phyloP scores from a whole-genome alignment of 306 rosid species.

The Castanopsis chinensis region DNA sequence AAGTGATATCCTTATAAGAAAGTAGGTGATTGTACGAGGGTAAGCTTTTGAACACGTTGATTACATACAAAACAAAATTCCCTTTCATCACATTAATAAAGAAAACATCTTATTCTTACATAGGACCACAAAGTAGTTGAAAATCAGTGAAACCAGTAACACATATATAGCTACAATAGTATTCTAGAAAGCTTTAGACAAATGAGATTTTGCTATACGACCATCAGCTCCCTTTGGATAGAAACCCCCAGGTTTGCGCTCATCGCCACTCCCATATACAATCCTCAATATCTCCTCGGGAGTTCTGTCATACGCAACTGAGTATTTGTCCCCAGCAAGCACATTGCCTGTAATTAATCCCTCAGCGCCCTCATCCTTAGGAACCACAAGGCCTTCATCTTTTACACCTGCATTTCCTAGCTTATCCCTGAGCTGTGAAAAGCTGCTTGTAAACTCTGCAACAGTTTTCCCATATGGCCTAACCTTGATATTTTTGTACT shows the following conservation, averaged over 20 bases:
- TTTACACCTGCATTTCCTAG: constrained; percentile 54
- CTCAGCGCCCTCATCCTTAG: constrained; percentile 40
- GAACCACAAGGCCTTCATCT: constrained; percentile 77
- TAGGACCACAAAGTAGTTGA: no score
- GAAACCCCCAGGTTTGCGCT: constrained; percentile 68
- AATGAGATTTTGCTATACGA: constrained; percentile 45
- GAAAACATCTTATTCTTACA: no score
- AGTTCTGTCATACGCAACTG: constrained; percentile 55
- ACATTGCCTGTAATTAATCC: constrained; percentile 43
- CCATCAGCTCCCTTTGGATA: constrained; percentile 71
- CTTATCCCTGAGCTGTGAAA: constrained; percentile 54
- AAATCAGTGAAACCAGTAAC: no score
- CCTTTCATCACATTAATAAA: no score
- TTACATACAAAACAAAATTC: no score
- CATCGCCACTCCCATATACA: constrained; percentile 57
- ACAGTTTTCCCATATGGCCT: constrained; percentile 50
- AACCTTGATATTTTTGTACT: constrained; percentile 15
- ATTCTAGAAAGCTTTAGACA: neutral
- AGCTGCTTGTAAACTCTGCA: constrained; percentile 57
- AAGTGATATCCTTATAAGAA: no score
- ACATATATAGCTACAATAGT: no score
- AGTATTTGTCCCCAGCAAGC: constrained; percentile 49
- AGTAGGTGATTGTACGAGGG: no score
- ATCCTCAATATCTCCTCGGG: constrained; percentile 74
- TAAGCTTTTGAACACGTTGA: no score